These are phyloP conservation scores for Teunomyces gatunensis DNA, from an alignment of 805 yeast genomes.

Conservation along the genomic window DNA sequence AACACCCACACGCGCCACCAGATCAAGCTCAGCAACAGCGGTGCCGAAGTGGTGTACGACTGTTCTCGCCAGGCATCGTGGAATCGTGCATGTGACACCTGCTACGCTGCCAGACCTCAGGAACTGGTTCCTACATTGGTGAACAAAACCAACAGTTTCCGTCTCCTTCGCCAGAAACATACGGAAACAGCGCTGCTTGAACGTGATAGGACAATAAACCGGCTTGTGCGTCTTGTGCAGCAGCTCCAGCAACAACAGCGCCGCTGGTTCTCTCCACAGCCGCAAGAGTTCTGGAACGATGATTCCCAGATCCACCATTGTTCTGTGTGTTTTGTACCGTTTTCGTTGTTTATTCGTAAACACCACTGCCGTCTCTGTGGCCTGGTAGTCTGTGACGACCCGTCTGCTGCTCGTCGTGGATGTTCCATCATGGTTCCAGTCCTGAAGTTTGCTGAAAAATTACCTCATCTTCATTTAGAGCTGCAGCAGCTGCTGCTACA, in stretches of 20 bases:
- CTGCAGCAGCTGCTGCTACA: background rate
- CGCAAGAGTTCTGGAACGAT: constrained; percentile 55
- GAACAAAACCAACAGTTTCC: constrained; percentile 49
- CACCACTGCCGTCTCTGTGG: constrained; percentile 96
- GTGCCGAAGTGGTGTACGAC: constrained; percentile 30
- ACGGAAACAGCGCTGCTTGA: constrained; percentile 51
- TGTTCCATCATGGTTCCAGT: constrained; percentile 78
- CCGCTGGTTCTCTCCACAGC: background rate
- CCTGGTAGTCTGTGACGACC: constrained; percentile 69
- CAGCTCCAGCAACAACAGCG: background rate
- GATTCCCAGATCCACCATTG: constrained; percentile 50
- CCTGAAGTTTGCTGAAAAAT: constrained; percentile 33
- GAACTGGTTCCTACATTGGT: constrained; percentile 36
- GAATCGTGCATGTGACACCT: constrained; percentile 65
- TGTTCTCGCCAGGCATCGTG: constrained; percentile 49
- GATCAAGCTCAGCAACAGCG: constrained; percentile 45
- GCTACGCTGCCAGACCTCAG: constrained; percentile 54
- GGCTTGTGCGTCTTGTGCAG: background rate
- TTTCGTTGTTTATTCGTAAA: constrained; percentile 59
- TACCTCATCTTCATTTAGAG: constrained; percentile 34
- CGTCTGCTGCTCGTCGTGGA: constrained; percentile 33
- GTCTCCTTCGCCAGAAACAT: constrained; percentile 35
- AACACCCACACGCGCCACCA: constrained; percentile 56
- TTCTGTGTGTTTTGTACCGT: constrained; percentile 57
- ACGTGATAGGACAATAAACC: constrained; percentile 47